Conservation (phyloP, 2,329 filamentous ascomycete species). For the Pseudogymnoascus sp. region DNA sequence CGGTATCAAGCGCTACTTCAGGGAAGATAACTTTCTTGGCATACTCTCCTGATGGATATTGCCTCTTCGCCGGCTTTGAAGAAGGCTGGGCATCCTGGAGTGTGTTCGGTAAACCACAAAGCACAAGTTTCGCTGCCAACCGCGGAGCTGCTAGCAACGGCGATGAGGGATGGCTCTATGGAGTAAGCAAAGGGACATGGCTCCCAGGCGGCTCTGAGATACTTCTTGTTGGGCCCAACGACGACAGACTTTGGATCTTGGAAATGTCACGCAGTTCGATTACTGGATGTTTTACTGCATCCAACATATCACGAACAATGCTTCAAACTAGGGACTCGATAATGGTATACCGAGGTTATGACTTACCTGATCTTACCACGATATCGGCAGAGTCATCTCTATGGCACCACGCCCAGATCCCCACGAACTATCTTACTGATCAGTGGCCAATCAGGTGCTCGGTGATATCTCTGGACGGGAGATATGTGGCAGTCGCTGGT, state of each 20-base stretch:
- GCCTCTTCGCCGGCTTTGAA: constrained; percentile 86
- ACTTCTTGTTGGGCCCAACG: constrained; percentile 60
- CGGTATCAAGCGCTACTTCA: constrained; percentile 58
- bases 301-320: constrained; percentile 82
- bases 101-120: constrained; percentile 86
- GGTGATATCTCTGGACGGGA: constrained; percentile 82
- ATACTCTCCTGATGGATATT: constrained; percentile 95
- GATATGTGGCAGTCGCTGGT: constrained; percentile 95
- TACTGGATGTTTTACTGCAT: constrained; percentile 81
- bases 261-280: constrained; percentile 94
- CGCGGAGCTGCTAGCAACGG: constrained; percentile 55
- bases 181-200: constrained; percentile 74
- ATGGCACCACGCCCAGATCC: constrained; percentile 91
- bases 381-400: constrained; percentile 86
- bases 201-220: constrained; percentile 82
- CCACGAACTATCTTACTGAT: constrained; percentile 73
- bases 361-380: constrained; percentile 80
- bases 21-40: constrained; percentile 66
- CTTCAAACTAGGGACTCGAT: constrained; percentile 82
- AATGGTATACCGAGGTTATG: constrained; percentile 89
- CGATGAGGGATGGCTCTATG: constrained; percentile 75
- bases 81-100: constrained; percentile 95
- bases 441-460: constrained; percentile 90
- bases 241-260: constrained; percentile 75
- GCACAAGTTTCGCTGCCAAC: constrained; percentile 73